Base-by-base conservation (phyloP, 1,139 yeast genomes). In the Hansenula lynferdii region DNA sequence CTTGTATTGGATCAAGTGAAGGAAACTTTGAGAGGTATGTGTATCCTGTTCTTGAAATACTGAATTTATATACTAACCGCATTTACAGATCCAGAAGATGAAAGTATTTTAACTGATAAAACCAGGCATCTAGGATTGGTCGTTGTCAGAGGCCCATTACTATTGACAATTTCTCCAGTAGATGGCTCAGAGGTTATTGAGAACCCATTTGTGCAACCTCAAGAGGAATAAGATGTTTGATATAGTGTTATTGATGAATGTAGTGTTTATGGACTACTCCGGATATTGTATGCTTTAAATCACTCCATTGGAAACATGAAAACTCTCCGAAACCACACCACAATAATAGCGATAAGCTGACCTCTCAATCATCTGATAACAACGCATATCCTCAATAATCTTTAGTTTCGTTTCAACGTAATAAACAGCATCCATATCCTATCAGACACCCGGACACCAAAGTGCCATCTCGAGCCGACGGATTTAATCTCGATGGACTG, bases 61-160 rank as follows among this genome's bases (percentile, higher is more conserved):
- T 4, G 15, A 15, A 15, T 20, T 9, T 4, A 9, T 35, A 10
- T 58, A 54, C 65, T 60, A 58, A 61, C 65, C 43, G 5, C 12
- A 24, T 58, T 20, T 6, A 26, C 14, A 61, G 89, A 82, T 46
- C 75, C 80, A 15, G 81, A 77, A 37, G 87, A 81, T 45, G 80
- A 71, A 23, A 70, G 75, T 8, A 57, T 67, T 12, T 60, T 67
- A 37, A 69, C 69, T 30, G 66, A 64, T 27, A 63, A 78, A 47
- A 79, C 85, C 3, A 75, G 97, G 57, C 56, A 58, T 2, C 69
- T 89, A 40, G 90, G 90, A 2, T 69, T 76, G 40, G 92, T 89
- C 17, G 94, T 92, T 33, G 86, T 85, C 4, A 79, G 97, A 62
- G 95, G 97, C 11, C 87, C 96, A 4, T 70, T 83, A 34, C 64